These are phyloP conservation scores for Salmacisia buchloeana DNA, from an alignment of 1,284 basidiomycete genomes.

Conservation along the genomic window DNA sequence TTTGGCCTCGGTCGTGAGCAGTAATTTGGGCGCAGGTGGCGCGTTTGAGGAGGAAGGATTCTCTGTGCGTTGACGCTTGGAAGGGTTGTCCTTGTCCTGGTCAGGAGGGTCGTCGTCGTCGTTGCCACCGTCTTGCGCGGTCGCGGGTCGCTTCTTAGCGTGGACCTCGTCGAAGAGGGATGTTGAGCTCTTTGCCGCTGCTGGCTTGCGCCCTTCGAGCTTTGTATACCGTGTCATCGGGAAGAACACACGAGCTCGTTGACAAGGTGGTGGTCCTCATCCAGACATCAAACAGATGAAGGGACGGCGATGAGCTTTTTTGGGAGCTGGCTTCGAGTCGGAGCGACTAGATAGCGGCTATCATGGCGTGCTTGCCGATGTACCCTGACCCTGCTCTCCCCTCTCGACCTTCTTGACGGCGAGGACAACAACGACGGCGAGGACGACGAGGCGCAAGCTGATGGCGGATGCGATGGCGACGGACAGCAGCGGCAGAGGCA, in stretches of 20 bases:
- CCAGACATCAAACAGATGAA: too few relatives aligned
- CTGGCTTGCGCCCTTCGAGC: slow-evolving; percentile 25
- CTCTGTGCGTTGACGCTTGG: background rate
- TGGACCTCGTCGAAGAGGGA: slow-evolving; percentile 23
- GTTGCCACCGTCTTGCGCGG: slow-evolving; percentile 1
- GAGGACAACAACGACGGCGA: background rate
- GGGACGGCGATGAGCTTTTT: too few relatives aligned
- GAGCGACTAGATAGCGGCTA: too few relatives aligned
- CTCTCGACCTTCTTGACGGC: too few relatives aligned
- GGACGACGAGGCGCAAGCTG: background rate
- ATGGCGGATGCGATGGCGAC: background rate
- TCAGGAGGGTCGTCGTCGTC: slow-evolving; percentile 1
- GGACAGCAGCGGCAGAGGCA: background rate
- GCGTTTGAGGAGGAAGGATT: too few relatives aligned
- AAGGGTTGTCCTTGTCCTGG: background rate
- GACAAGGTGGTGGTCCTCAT: too few relatives aligned
- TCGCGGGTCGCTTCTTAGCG: slow-evolving; percentile 7
- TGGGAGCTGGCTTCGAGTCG: too few relatives aligned
- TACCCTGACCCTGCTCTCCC: too few relatives aligned
- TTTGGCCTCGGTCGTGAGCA: slow-evolving; percentile 26
- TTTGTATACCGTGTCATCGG: slow-evolving; percentile 42
- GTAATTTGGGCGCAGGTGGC: slow-evolving; percentile 8
- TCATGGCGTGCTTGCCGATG: too few relatives aligned
- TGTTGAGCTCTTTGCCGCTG: slow-evolving; percentile 24
- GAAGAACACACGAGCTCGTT: too few relatives aligned